Conservation (phyloP, 2,329 filamentous ascomycete genomes). For the Colletotrichum melonis region DNA sequence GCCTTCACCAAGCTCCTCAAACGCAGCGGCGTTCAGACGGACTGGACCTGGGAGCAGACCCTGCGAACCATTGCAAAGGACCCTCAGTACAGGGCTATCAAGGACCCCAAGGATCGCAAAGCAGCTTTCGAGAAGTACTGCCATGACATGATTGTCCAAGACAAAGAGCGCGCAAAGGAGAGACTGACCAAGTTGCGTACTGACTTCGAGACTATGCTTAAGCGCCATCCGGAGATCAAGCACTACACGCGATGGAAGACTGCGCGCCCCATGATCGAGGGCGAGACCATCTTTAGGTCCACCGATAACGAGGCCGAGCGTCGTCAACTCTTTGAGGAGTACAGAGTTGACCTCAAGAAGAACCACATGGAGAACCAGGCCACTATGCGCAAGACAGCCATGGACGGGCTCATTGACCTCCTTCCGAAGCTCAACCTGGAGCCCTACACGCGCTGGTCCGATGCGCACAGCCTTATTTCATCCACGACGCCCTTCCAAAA, state of each 20-base stretch:
- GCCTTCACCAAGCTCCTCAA: slow-evolving; percentile 93
- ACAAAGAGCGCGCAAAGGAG: slow-evolving; percentile 95
- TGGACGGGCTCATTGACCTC: slow-evolving; percentile 84
- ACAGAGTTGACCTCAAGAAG: slow-evolving; percentile 86
- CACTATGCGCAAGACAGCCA: slow-evolving; percentile 78
- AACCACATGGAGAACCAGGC: slow-evolving; percentile 81
- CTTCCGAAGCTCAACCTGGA: slow-evolving; percentile 85
- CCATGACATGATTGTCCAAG: slow-evolving; percentile 87
- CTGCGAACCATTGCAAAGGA: slow-evolving; percentile 90
- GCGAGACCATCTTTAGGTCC: slow-evolving; percentile 94
- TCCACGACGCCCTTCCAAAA: slow-evolving; percentile 80
- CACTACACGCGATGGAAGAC: slow-evolving; percentile 98
- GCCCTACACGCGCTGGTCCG: slow-evolving; percentile 93
- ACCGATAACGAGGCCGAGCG: slow-evolving; percentile 90
- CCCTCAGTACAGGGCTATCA: slow-evolving; percentile 90
- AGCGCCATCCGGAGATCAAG: slow-evolving; percentile 95
- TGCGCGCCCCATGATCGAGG: slow-evolving; percentile 91
- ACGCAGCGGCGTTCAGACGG: slow-evolving; percentile 85
- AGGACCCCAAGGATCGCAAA: slow-evolving; percentile 91
- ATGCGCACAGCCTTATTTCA: slow-evolving; percentile 86
- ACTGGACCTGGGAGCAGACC: slow-evolving; percentile 93
- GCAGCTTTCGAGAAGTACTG: slow-evolving; percentile 95
- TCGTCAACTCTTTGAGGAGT: slow-evolving; percentile 92
- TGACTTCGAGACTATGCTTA: slow-evolving; percentile 96
- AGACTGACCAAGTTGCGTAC: slow-evolving; percentile 89